phyloP scores from a whole-genome alignment of 116 monocot genomes.

The Dioscorea cayenensis region DNA sequence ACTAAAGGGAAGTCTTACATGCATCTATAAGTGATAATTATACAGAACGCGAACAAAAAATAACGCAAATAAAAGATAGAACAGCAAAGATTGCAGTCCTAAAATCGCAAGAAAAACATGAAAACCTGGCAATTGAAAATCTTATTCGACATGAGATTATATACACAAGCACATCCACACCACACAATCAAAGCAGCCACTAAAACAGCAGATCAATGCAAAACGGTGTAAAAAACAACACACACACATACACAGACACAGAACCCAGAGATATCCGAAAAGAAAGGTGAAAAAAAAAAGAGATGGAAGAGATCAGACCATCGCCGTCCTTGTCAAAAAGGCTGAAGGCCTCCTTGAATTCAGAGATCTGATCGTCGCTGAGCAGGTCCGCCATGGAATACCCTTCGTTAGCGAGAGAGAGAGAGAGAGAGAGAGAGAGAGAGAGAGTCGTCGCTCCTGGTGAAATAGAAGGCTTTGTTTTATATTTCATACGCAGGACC shows the following conservation, averaged over 20 bases:
- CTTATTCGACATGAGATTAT: no score
- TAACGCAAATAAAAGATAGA: no score
- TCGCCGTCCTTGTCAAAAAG: conserved; percentile 56
- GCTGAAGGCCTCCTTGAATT: conserved; percentile 57
- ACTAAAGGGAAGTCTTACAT: no score
- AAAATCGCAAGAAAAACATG: no score
- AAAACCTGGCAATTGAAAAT: no score
- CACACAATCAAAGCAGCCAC: no score
- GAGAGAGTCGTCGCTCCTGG: neutral
- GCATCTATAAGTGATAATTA: no score
- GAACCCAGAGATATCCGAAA: neutral
- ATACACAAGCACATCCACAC: no score
- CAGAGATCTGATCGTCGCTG: conserved; percentile 35
- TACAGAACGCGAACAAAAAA: no score
- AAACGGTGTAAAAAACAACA: no score
- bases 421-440: neutral
- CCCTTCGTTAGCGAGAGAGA: neutral
- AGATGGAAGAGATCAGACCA: conserved; percentile 12
- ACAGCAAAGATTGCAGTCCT: no score
- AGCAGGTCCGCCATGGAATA: conserved; percentile 24
- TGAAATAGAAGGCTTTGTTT: neutral
- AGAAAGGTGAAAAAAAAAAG: neutral
- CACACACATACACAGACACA: neutral
- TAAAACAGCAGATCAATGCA: no score
- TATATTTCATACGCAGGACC: neutral